Conservation (phyloP, 768 basidiomycete species). For the Pleurotus platypus region DNA sequence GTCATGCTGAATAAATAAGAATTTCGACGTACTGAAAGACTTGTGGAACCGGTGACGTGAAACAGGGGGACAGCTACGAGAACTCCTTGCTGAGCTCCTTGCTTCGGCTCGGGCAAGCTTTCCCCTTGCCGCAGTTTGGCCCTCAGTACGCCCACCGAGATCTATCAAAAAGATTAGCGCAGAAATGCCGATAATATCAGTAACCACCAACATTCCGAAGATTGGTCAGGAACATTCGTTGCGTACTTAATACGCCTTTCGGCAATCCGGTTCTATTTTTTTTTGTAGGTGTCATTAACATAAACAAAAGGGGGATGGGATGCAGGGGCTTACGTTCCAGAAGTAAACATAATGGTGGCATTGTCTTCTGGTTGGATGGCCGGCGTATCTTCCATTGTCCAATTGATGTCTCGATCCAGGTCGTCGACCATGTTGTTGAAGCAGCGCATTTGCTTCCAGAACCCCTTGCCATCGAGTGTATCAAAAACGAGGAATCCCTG, state of each 20-base stretch:
- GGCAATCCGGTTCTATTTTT: constrained; percentile 19
- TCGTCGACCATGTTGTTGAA: constrained; percentile 32
- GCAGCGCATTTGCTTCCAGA: constrained; percentile 36
- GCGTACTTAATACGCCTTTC: constrained; percentile 51
- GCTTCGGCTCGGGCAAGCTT: constrained; percentile 21
- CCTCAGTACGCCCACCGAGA: constrained; percentile 27
- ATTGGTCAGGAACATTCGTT: constrained; percentile 47
- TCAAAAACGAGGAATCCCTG: constrained; percentile 40
- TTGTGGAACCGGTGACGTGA: constrained; percentile 48
- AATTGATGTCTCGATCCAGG: constrained; percentile 25
- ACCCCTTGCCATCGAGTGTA: constrained; percentile 34
- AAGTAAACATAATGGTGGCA: constrained; percentile 50
- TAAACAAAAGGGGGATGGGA: neutral
- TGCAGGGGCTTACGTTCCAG: constrained; percentile 28
- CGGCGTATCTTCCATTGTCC: constrained; percentile 27
- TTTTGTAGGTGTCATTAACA: neutral
- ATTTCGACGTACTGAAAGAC: constrained; percentile 17
- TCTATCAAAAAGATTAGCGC: constrained; percentile 18
- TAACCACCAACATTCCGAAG: constrained; percentile 33
- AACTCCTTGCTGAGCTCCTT: constrained; percentile 38
- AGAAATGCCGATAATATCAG: neutral
- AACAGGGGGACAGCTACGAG: constrained; percentile 57
- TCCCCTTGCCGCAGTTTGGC: constrained; percentile 37
- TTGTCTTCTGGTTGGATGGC: constrained; percentile 41
- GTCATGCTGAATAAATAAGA: too few relatives aligned